A percentile compares a stretch with the other conserved stretches of the same genome.
These are phyloP conservation scores for Populus davidiana DNA, from an alignment of 345 rosid genomes.

Conservation along the genomic window DNA sequence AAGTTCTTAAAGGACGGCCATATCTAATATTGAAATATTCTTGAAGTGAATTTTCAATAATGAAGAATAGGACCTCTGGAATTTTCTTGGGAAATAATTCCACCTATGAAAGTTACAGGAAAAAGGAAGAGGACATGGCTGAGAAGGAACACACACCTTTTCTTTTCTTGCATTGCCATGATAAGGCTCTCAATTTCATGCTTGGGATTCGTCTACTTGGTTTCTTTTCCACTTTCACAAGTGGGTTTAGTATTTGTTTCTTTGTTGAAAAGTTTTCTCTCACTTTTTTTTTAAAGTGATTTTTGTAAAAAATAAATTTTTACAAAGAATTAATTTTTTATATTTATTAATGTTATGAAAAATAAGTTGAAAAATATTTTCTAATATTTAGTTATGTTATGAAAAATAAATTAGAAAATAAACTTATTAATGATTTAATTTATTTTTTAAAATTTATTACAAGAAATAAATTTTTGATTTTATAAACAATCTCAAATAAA, in stretches of 20 bases:
- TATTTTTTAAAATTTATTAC: no score
- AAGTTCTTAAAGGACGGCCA: not conserved
- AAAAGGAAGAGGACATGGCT: not conserved
- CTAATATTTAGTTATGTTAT: no score
- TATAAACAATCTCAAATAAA: no score
- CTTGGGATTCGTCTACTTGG: not conserved
- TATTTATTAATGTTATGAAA: no score
- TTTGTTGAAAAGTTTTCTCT: no score
- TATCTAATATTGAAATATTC: not conserved
- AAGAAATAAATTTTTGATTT: no score
- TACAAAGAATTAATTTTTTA: no score
- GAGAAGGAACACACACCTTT: constrained; percentile 3
- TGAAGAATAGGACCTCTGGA: not conserved
- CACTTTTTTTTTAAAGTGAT: no score
- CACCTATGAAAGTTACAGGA: constrained; percentile 8
- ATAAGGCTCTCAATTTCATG: not conserved
- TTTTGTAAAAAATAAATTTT: no score
- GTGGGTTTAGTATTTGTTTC: not conserved
- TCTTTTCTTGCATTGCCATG: not conserved
- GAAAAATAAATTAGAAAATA: no score
- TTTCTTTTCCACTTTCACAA: not conserved
- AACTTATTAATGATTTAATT: no score
- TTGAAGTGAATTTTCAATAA: not conserved
- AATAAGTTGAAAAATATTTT: no score
- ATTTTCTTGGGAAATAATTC: constrained; percentile 4